Base-by-base conservation (phyloP, 306 rosid genomes). In the Dryas drummondii region DNA sequence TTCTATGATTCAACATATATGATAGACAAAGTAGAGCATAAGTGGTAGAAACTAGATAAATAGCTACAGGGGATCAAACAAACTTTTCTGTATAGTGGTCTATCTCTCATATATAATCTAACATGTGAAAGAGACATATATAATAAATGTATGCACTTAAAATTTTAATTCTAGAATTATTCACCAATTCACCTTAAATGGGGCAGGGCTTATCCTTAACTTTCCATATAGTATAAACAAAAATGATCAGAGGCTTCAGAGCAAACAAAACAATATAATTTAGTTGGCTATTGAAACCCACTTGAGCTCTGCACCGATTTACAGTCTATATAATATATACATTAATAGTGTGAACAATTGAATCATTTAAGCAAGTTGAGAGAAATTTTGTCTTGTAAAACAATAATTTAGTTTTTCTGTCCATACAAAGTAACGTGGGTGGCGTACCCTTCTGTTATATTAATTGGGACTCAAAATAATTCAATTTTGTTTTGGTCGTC, bases 301-400 rank as follows among this genome's bases (percentile, higher is more conserved):
- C 17, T 22, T 45, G 55, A 51, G 42, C 15, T 47, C 15, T 47
- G 4, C 14, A 59, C 46, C 45, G 37, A 32, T 32, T 32, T 32
- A 32, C 37, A 32, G 37, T 1, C 37, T 32, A 32, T 32, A 32
- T 32, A 32, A 32, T 32, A 32, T 1, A 32, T 32, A 32, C 37
- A 60, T 13, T 32, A 13, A 5, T 11, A 60, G 45, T 59, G 32
- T 11, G 44, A 5, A 27, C 37, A 32, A 32, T 32, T 22, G 12
- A 55, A 58, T 58, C 64, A 58, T 59, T 60, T 60, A 32, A 60
- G 45, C 66, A 60, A 60, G 66, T 12, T 27, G 66, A 32, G 46
- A 32, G 8, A 60, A 60, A 0, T 4, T 32, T 11, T 59, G 32
- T 59, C n/a, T 4, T 60, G 1, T 32, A 15, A 5, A 52, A 22